Base-by-base conservation (phyloP, 2,329 filamentous ascomycete genomes). In the Fusarium sp. region DNA sequence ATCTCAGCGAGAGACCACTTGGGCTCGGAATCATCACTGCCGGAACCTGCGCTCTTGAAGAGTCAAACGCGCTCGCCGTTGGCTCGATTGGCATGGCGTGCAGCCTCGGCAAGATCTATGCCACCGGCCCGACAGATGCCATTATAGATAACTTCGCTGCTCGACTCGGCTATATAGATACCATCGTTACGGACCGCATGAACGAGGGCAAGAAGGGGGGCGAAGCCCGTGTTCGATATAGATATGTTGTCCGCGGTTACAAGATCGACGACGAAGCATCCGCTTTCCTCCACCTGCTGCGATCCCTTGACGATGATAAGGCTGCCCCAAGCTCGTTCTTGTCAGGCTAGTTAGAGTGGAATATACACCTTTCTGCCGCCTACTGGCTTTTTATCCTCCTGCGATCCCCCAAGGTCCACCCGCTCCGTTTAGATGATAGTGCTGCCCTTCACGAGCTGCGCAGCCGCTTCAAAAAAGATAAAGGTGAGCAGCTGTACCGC, bases 11-110 rank as follows among this genome's bases (percentile, higher is more conserved):
- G 10, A 38, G 38, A 8, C 70, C 66, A 3, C 57, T 71, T 3
- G 66, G 67, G 2, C 31, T 75, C 4, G 72, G 65, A 12, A 6
- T 65, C 20, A 64, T 73, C n/a, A 63, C 57, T 9, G 70, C 53
- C 10, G 44, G 68, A 1, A 11, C 31, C 31, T 33, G 31, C 10
- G 11, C 31, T 33, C 72, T 69, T 35, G 74, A 70, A 9, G 73
- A 72, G 24, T 73, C 74, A 3, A 70, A 17, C 8, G 35, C 35
- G 1, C 35, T 38, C 35, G 35, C 35, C 8, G 16, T 38, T 17
- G 35, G 35, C 2, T 20, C 38, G n/a, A 42, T 42, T 42, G 38
- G n/a, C 38, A 42, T 42, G 38, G 1, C 38, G 11, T 42, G 6
- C n/a, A 22, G 38, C 38, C 38, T 42, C 3, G 38, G 38, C 38